phyloP scores from a whole-genome alignment of 306 rosid genomes.

The Prunus davidiana region DNA sequence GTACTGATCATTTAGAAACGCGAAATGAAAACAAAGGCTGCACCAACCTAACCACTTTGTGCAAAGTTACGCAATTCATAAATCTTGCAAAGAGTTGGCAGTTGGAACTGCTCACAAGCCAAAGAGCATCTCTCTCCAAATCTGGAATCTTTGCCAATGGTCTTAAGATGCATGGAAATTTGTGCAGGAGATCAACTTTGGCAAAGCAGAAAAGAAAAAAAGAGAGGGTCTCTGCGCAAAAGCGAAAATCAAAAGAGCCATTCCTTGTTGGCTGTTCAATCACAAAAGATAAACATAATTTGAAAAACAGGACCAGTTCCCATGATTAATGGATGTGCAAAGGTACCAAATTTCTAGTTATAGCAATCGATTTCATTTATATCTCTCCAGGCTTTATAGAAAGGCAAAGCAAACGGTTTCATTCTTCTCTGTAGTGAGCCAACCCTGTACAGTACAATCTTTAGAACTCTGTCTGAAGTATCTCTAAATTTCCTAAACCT shows the following conservation, averaged over 20 bases:
- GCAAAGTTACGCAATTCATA: slow-evolving; percentile 27
- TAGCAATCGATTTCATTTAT: slow-evolving; percentile 22
- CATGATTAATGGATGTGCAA: too few species aligned
- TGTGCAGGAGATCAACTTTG: neutral
- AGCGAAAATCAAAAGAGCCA: neutral
- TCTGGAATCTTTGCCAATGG: neutral
- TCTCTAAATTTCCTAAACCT: slow-evolving; percentile 16
- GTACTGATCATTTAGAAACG: neutral
- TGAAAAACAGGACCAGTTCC: too few species aligned
- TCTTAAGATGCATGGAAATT: neutral
- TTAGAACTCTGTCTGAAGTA: slow-evolving; percentile 4
- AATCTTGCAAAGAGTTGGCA: slow-evolving; percentile 9
- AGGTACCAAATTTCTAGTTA: neutral
- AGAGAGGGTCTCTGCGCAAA: neutral
- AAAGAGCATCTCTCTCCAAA: slow-evolving; percentile 23
- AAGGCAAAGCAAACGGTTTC: slow-evolving; percentile 17
- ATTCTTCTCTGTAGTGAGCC: slow-evolving; percentile 15
- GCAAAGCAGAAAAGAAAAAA: neutral
- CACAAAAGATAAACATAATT: too few species aligned
- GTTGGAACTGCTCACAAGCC: slow-evolving; percentile 53
- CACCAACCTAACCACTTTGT: slow-evolving; percentile 30
- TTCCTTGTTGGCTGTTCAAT: too few species aligned
- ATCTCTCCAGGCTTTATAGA: slow-evolving; percentile 1
- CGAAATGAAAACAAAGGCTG: slow-evolving; percentile 27
- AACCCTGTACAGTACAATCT: slow-evolving; percentile 19